Evolutionary conservation across 257 asterid genomes (phyloP).

Genomic region (Solanum rostratum): DNA sequence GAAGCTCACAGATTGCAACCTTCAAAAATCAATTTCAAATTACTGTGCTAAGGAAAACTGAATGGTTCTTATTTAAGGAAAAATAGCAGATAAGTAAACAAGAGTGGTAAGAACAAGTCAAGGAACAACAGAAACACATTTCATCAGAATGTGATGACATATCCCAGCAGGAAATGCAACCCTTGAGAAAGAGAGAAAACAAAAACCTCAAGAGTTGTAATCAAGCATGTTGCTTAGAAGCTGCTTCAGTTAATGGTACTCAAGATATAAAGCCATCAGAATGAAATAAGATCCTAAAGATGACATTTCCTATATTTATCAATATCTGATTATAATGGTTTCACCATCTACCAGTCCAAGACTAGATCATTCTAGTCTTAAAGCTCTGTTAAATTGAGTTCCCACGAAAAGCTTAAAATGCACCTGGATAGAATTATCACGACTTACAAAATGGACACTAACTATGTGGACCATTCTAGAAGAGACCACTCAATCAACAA

Average conservation of each 20-base stretch:
- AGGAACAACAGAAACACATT: background rate
- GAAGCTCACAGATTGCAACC: conserved; percentile 97
- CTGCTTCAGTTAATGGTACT: background rate
- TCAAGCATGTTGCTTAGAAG: background rate
- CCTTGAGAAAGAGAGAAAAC: background rate
- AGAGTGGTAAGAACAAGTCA: background rate
- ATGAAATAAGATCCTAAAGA: background rate
- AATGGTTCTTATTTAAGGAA: background rate
- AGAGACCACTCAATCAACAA: background rate
- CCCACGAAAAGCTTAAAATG: background rate
- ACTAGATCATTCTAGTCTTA: background rate
- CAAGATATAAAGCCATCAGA: background rate
- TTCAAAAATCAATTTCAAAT: conserved; percentile 13
- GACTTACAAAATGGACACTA: background rate
- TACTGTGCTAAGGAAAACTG: background rate
- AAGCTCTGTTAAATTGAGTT: background rate
- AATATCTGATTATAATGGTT: background rate
- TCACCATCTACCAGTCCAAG: background rate
- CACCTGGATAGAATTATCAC: background rate
- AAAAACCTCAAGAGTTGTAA: background rate
- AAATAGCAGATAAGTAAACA: background rate
- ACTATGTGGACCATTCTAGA: background rate
- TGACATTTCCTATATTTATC: background rate
- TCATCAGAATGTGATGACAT: background rate
- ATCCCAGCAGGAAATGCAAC: background rate